Conservation (phyloP, 2,329 filamentous ascomycete species). For the Sphaerulina vaccinii region DNA sequence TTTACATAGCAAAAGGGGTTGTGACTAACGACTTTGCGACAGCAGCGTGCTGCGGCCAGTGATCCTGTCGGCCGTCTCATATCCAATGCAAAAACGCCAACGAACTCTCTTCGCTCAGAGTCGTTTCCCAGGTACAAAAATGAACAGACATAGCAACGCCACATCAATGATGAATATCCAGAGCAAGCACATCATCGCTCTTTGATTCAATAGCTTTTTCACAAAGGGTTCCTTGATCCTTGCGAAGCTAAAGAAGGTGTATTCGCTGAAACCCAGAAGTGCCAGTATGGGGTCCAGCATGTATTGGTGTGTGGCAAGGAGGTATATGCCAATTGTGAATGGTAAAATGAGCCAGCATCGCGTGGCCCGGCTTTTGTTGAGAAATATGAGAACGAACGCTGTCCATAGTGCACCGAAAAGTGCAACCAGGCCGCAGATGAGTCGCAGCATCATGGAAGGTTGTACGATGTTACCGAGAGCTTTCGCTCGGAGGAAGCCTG, state of each 20-base stretch:
- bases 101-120: slow-evolving; percentile 50
- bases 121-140: slow-evolving; percentile 87
- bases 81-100: slow-evolving; percentile 3
- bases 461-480: slow-evolving; percentile 94
- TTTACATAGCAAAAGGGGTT: background rate
- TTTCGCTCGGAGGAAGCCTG: slow-evolving; percentile 91
- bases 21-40: background rate
- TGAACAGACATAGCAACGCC: slow-evolving; percentile 84
- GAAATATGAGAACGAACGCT: slow-evolving; percentile 88
- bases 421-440: slow-evolving; percentile 79
- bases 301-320: slow-evolving; percentile 89
- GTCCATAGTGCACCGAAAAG: slow-evolving; percentile 95
- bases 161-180: slow-evolving; percentile 75
- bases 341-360: slow-evolving; percentile 90
- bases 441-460: slow-evolving; percentile 77
- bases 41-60: slow-evolving; percentile 1
- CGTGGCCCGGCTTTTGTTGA: slow-evolving; percentile 70
- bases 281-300: slow-evolving; percentile 90
- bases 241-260: slow-evolving; percentile 91
- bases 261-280: slow-evolving; percentile 87
- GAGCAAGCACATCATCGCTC: slow-evolving; percentile 75
- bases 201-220: slow-evolving; percentile 75
- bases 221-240: slow-evolving; percentile 88
- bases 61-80: slow-evolving; percentile 13
- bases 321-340: slow-evolving; percentile 87